Evolutionary conservation across 73 alveolate species (phyloP).

Genomic region (Paramecium biaurelia): DNA sequence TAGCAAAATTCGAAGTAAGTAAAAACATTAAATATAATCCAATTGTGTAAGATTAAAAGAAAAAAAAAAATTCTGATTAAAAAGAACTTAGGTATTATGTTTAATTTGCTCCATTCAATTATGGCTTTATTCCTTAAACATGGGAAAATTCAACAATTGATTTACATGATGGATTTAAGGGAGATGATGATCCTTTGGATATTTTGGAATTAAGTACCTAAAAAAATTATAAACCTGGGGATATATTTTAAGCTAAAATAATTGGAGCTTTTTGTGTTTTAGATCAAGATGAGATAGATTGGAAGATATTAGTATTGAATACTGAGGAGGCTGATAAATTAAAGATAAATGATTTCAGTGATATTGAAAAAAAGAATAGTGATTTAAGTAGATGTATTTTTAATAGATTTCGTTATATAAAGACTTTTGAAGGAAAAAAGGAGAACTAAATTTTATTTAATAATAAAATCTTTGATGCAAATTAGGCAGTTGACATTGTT

Average conservation of each 20-base stretch:
- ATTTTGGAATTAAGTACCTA: constrained; percentile 72
- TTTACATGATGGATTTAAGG: constrained; percentile 65
- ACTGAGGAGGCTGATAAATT: constrained; percentile 58
- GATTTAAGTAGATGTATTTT: constrained; percentile 61
- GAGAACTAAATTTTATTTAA: constrained; percentile 73
- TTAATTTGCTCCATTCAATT: constrained; percentile 76
- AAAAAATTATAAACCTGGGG: constrained; percentile 55
- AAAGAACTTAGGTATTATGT: constrained; percentile 79
- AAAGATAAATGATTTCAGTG: constrained; percentile 56
- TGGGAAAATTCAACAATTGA: constrained; percentile 78
- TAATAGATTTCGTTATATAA: constrained; percentile 80
- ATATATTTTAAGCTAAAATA: constrained; percentile 66
- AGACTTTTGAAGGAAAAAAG: constrained; percentile 87
- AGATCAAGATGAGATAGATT: constrained; percentile 89
- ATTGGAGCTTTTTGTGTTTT: constrained; percentile 87
- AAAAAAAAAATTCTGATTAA: constrained; percentile 70
- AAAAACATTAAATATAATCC: constrained; percentile 76
- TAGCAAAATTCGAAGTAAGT: constrained; percentile 81
- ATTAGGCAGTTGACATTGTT: constrained; percentile 51
- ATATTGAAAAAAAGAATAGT: constrained; percentile 57
- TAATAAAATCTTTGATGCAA: constrained; percentile 60
- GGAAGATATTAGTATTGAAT: constrained; percentile 80
- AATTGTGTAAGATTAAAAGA: constrained; percentile 78
- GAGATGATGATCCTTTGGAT: constrained; percentile 93
- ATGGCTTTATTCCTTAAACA: constrained; percentile 89